phyloP scores from a whole-genome alignment of 164 flowering plant species.

The Tinospora cordifolia region DNA sequence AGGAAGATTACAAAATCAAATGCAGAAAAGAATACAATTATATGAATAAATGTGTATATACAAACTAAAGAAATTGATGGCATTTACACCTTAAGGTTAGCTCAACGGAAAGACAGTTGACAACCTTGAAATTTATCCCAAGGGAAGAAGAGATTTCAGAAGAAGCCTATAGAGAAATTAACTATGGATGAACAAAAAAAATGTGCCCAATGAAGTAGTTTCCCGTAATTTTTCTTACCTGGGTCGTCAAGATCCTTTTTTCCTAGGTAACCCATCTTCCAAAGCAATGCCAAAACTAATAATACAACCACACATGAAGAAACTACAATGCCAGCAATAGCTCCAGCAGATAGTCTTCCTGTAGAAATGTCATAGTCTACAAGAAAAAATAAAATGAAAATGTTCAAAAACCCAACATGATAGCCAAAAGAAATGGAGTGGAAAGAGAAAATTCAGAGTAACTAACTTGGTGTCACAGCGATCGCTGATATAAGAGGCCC shows the following conservation, averaged over 20 bases:
- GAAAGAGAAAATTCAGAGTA: not conserved
- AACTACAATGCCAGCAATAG: conserved; percentile 57
- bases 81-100: too few species aligned
- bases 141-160: not conserved
- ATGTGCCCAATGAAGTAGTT: not conserved
- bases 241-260: conserved; percentile 42
- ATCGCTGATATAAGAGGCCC: conserved; percentile 88
- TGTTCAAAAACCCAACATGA: not conserved
- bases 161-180: not conserved
- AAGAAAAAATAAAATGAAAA: conserved; percentile 6
- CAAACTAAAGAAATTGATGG: too few species aligned
- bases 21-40: too few species aligned
- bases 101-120: not conserved
- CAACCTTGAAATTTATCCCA: not conserved
- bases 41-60: too few species aligned
- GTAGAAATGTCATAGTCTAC: conserved; percentile 48
- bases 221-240: conserved; percentile 31
- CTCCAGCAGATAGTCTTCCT: conserved; percentile 45
- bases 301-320: conserved; percentile 30
- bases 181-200: not conserved
- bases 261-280: conserved; percentile 41
- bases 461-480: conserved; percentile 69
- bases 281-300: conserved; percentile 33
- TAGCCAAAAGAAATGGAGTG: not conserved
- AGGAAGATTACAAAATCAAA: too few species aligned